Conservation (phyloP, 768 basidiomycete species). For the Lactarius tabidus region DNA sequence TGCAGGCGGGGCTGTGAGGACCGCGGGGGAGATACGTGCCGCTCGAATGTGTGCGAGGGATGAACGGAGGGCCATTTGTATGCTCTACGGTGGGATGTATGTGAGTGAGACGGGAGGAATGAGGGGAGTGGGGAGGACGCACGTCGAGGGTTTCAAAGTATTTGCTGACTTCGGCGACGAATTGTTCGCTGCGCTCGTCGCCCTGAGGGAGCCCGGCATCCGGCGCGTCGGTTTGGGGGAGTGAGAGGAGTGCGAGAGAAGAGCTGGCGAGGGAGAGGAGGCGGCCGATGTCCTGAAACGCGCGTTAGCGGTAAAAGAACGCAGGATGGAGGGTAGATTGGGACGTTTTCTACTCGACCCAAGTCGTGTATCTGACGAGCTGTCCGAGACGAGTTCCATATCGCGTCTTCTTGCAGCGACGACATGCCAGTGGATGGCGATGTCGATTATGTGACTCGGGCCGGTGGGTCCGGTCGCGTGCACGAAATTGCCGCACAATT, state of each 20-base stretch:
- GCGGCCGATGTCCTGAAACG: conserved; percentile 65
- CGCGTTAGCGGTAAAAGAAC: neutral
- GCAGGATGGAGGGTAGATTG: conserved; percentile 2
- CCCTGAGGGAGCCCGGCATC: conserved; percentile 70
- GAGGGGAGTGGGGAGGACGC: conserved; percentile 23
- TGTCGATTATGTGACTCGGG: too few species aligned
- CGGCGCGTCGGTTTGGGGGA: conserved; percentile 76
- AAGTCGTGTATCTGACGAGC: conserved; percentile 78
- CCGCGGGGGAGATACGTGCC: conserved; percentile 80
- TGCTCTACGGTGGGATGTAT: conserved; percentile 44
- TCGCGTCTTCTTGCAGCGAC: conserved; percentile 45
- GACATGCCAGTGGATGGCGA: too few species aligned
- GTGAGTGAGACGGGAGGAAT: conserved; percentile 5
- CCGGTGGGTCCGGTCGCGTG: too few species aligned
- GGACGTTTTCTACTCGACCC: conserved; percentile 75
- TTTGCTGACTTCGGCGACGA: conserved; percentile 79
- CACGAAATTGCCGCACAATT: too few species aligned
- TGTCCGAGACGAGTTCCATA: conserved; percentile 78
- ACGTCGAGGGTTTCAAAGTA: conserved; percentile 84
- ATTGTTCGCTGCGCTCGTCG: conserved; percentile 80
- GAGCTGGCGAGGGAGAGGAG: conserved; percentile 73
- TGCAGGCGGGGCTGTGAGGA: conserved; percentile 73
- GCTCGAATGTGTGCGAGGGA: conserved; percentile 78
- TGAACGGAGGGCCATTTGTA: conserved; percentile 71
- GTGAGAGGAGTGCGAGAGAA: conserved; percentile 70